Conservation (phyloP, 1,284 basidiomycete species). For the Takashimella koratensis region DNA sequence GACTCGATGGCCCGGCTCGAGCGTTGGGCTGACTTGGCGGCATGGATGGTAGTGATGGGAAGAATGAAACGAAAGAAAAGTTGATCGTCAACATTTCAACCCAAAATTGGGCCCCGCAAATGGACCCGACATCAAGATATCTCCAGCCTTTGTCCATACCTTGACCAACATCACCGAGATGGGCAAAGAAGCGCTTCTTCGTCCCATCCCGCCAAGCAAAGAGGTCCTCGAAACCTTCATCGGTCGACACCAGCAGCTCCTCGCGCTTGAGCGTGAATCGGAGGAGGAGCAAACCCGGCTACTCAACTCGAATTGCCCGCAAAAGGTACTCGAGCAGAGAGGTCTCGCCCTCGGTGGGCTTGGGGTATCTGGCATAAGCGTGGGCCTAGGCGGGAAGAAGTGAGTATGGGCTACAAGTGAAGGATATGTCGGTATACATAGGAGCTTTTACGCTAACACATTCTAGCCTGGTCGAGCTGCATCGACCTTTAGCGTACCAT, state of each 20-base stretch:
- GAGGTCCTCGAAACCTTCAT: slow-evolving; percentile 61
- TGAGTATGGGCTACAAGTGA: slow-evolving; percentile 47
- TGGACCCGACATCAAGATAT: background rate
- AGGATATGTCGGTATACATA: background rate
- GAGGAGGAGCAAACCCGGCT: slow-evolving; percentile 78
- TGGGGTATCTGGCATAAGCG: slow-evolving; percentile 63
- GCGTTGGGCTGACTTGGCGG: background rate
- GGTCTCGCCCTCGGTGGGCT: slow-evolving; percentile 76
- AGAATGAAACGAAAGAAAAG: background rate
- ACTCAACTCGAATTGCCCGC: slow-evolving; percentile 75
- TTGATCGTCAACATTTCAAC: background rate
- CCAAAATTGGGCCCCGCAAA: background rate
- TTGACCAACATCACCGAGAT: too few relatives aligned
- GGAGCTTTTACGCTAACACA: background rate
- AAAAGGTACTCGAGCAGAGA: slow-evolving; percentile 79
- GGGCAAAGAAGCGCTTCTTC: slow-evolving; percentile 10
- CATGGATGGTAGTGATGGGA: background rate
- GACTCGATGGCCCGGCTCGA: background rate
- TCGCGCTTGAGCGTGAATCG: slow-evolving; percentile 69
- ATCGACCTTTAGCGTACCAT: slow-evolving; percentile 77
- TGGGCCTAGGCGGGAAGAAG: slow-evolving; percentile 89
- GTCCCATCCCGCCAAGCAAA: slow-evolving; percentile 17
- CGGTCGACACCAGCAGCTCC: slow-evolving; percentile 63
- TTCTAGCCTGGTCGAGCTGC: slow-evolving; percentile 74
- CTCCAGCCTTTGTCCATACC: too few relatives aligned